Conservation (phyloP, 495 filamentous ascomycete species). For the Haplographium delicatum region DNA sequence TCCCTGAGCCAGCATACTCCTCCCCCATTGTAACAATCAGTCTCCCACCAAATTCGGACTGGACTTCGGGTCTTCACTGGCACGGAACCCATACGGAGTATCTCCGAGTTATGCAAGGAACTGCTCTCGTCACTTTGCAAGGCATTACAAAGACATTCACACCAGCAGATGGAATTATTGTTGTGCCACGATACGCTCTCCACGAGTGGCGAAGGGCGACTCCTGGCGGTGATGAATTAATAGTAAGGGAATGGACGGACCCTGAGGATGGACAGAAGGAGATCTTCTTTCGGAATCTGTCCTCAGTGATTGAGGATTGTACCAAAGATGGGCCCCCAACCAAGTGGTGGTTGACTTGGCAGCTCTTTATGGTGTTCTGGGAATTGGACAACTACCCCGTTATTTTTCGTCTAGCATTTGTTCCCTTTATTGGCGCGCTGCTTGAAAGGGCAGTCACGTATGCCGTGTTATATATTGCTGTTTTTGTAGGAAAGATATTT, state of each 20-base stretch:
- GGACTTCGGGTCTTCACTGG: conserved; percentile 15
- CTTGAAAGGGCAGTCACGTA: conserved; percentile 9
- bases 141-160: background rate
- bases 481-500: background rate
- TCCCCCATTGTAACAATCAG: conserved; percentile 4
- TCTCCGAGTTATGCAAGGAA: conserved; percentile 6
- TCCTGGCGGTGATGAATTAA: conserved; percentile 2
- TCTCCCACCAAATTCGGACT: conserved; percentile 1
- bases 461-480: background rate
- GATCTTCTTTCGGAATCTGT: conserved; percentile 14
- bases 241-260: conserved; percentile 13
- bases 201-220: conserved; percentile 8
- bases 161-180: conserved; percentile 1
- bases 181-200: background rate
- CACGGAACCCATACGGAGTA: conserved; percentile 14
- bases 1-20: conserved; percentile 6
- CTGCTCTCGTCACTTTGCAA: conserved; percentile 5
- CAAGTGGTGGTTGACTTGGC: conserved; percentile 2
- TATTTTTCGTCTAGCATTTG: background rate
- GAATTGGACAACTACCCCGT: conserved; percentile 13
- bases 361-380: conserved; percentile 9
- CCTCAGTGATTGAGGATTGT: conserved; percentile 5
- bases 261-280: conserved; percentile 14
- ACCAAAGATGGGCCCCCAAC: background rate
- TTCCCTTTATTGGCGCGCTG: background rate